Base-by-base conservation (phyloP, 2,329 filamentous ascomycete genomes). In the Cladorrhinum sp. region DNA sequence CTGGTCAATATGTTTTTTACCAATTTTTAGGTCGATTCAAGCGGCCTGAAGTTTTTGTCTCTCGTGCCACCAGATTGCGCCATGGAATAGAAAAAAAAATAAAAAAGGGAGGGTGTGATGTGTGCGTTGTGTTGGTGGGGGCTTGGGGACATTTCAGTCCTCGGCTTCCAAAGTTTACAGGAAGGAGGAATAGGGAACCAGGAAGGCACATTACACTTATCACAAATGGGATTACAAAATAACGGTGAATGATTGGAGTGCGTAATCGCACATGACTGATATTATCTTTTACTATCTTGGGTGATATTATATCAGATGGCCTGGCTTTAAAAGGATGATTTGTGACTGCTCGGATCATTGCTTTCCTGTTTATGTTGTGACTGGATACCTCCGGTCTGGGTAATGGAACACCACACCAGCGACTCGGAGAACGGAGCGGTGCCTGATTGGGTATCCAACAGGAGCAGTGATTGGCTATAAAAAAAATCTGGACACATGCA, bases 31-130 rank as follows among this genome's bases (percentile, higher is more conserved):
- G 41, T 45, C 41, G 16, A 45, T 22, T 45, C 41, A 45, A 3
- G 41, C n/a, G 41, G 18, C 8, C 41, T 7, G 41, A 5, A 45
- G 41, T 50, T 50, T 25, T 20, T 50, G 49, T 50, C 5, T 24
- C 20, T 18, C 23, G 55, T 36, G 41, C 41, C 48, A 16, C 48
- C 41, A 22, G 9, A 29, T 27, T 49, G 18, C 24, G 48, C 38
- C 38, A 22, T 57, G 48, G 1, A 57, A 36, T n/a, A 29, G 22
- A 27, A 50, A 57, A 50, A 29, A 16, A 16, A 55, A 55, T 50
- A 16, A 38, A 38, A 36, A 36, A 55, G 25, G 32, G 50, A 54
- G 41, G 16, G 8, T 18, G 2, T 13, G 41, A 22, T 22, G 18
- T 18, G 41, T 45, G 41, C 18, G 16, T 45, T 45, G 41, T 16